These are phyloP conservation scores for Xerophyta viscosa DNA, from an alignment of 106 monocot species.

Conservation along the genomic window DNA sequence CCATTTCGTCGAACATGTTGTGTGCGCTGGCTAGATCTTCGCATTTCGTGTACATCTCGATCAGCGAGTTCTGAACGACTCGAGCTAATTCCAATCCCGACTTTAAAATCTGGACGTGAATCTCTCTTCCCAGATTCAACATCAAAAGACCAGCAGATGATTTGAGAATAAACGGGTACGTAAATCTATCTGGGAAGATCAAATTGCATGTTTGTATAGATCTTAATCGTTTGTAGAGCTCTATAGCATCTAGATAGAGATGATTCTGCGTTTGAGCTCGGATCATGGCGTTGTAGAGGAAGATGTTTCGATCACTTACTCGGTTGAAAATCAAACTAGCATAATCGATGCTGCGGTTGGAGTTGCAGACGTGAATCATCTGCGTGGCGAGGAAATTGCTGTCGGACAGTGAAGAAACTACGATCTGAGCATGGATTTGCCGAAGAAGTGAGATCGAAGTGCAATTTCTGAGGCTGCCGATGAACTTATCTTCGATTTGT, in stretches of 20 bases:
- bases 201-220: not conserved
- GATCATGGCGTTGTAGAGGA: conserved; percentile 58
- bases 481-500: conserved; percentile 6
- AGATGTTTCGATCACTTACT: conserved; percentile 33
- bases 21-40: conserved; percentile 23
- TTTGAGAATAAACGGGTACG: conserved; percentile 67
- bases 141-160: conserved; percentile 25
- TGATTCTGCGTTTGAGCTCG: conserved; percentile 25
- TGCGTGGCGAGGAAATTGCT: conserved; percentile 62
- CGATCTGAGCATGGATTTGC: conserved; percentile 39
- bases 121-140: conserved; percentile 31
- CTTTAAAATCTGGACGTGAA: conserved; percentile 36
- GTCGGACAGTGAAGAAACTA: conserved; percentile 33
- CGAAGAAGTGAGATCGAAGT: conserved; percentile 15
- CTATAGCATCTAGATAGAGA: conserved; percentile 11
- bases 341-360: conserved; percentile 16
- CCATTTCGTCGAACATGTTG: conserved; percentile 55
- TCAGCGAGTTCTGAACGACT: conserved; percentile 41
- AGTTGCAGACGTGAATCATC: conserved; percentile 40
- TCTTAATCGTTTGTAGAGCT: conserved; percentile 33
- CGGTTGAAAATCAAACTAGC: conserved; percentile 48
- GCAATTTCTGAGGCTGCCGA: conserved; percentile 15
- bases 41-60: conserved; percentile 53
- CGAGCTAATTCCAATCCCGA: conserved; percentile 27
- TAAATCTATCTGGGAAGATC: conserved; percentile 39